Percentiles rank a stretch among this genome's conserved stretches.
Evolutionary conservation across 2,329 filamentous ascomycete species (phyloP).

Genomic region (Hypoxylon sp.): DNA sequence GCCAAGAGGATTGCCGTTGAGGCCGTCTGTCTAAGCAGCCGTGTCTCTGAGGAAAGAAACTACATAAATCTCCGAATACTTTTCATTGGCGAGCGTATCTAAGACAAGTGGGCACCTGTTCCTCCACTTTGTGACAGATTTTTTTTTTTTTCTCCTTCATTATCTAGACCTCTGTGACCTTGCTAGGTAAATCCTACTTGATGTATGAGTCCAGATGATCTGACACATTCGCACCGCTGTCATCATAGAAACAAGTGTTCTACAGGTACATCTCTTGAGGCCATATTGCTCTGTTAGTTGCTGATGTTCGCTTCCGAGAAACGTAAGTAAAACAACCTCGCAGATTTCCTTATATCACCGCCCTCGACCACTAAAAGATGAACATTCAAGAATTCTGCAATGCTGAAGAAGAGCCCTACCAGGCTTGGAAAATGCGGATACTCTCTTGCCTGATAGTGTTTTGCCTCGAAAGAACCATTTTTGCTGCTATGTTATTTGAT

Average conservation of each 20-base stretch:
- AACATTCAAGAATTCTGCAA: slow-evolving; percentile 50
- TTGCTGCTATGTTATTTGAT: too few species aligned
- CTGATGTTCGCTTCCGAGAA: not conserved
- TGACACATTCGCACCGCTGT: not conserved
- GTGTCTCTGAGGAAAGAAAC: not conserved
- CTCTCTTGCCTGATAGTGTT: slow-evolving; percentile 45
- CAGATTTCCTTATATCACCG: not conserved
- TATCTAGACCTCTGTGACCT: too few species aligned
- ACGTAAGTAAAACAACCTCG: not conserved
- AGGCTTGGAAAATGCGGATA: slow-evolving; percentile 43
- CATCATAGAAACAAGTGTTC: slow-evolving; percentile 6
- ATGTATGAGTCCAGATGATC: not conserved
- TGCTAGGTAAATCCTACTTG: too few species aligned
- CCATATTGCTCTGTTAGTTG: not conserved
- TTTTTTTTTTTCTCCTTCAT: not conserved
- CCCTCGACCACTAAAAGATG: slow-evolving; percentile 40
- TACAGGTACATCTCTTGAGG: not conserved
- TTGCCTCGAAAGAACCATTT: not conserved
- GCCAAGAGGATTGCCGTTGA: too few species aligned
- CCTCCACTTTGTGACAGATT: not conserved
- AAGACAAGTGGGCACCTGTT: too few species aligned
- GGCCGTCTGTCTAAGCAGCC: too few species aligned
- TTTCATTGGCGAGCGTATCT: slow-evolving; percentile 2
- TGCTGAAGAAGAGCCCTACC: slow-evolving; percentile 43
- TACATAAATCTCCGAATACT: slow-evolving; percentile 14